These are phyloP conservation scores for Gnomoniopsis sp. DNA, from an alignment of 2,329 filamentous ascomycete genomes.

Conservation along the genomic window DNA sequence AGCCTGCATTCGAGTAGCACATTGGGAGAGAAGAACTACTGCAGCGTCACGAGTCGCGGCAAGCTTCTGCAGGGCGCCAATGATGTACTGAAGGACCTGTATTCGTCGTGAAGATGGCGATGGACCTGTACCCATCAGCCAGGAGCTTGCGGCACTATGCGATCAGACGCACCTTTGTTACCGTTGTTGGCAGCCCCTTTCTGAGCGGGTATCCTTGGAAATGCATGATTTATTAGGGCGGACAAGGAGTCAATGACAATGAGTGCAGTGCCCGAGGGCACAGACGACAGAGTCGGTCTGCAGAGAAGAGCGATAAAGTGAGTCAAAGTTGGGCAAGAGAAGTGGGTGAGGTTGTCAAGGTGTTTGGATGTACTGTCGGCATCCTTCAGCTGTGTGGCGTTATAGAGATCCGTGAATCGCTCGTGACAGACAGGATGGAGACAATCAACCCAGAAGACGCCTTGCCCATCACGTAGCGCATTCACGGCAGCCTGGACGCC, in stretches of 20 bases:
- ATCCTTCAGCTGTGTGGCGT: neutral
- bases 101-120: constrained; percentile 38
- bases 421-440: constrained; percentile 41
- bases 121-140: constrained; percentile 12
- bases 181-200: constrained; percentile 32
- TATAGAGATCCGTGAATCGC: constrained; percentile 31
- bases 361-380: constrained; percentile 17
- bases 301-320: constrained; percentile 74
- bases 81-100: constrained; percentile 58
- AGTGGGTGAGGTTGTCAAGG: constrained; percentile 42
- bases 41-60: constrained; percentile 71
- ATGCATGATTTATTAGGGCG: constrained; percentile 70
- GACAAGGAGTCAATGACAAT: constrained; percentile 78
- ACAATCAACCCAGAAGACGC: constrained; percentile 73
- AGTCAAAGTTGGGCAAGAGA: constrained; percentile 57
- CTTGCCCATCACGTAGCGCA: constrained; percentile 56
- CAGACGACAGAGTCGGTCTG: constrained; percentile 60
- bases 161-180: constrained; percentile 33
- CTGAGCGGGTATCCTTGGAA: constrained; percentile 57
- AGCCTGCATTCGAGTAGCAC: constrained; percentile 73
- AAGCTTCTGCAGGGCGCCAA: constrained; percentile 70
- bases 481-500: constrained; percentile 68
- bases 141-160: neutral
- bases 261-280: constrained; percentile 61
- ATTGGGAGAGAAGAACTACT: constrained; percentile 74